Evolutionary conservation across 345 rosid species (phyloP).

Genomic region (Sisymbrium altissimum): DNA sequence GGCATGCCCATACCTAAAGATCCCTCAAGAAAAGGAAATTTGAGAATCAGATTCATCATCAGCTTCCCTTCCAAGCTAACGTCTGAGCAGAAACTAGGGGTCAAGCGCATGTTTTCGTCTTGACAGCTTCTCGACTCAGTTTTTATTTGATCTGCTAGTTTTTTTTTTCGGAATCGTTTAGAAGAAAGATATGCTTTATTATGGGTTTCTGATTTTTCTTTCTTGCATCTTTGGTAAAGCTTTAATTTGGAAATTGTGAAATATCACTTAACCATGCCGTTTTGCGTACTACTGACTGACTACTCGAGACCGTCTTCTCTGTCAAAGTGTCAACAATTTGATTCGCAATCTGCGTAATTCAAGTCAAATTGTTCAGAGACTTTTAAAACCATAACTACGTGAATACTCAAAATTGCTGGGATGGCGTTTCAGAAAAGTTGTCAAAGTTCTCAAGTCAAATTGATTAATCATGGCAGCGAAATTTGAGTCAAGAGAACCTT

Average conservation of each 20-base stretch:
- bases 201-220: neutral
- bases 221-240: neutral
- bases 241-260: neutral
- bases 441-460: conserved; percentile 13
- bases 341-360: neutral
- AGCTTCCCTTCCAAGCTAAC: conserved; percentile 77
- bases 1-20: conserved; percentile 95
- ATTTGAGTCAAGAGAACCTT: neutral
- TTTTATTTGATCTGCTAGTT: neutral
- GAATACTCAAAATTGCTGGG: neutral
- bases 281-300: neutral
- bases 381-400: neutral
- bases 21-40: conserved; percentile 67
- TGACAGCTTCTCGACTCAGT: neutral
- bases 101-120: conserved; percentile 53
- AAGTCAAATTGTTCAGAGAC: neutral
- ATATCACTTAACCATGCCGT: neutral
- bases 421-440: neutral
- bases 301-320: neutral
- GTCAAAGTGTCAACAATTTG: neutral
- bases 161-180: neutral
- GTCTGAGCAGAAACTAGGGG: conserved; percentile 60
- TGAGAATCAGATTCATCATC: conserved; percentile 76
- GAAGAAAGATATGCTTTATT: neutral
- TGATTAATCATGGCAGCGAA: conserved; percentile 13